These are phyloP conservation scores for Entophlyctis luteolus DNA, from an alignment of 192 early-diverging fungal genomes.

Conservation along the genomic window DNA sequence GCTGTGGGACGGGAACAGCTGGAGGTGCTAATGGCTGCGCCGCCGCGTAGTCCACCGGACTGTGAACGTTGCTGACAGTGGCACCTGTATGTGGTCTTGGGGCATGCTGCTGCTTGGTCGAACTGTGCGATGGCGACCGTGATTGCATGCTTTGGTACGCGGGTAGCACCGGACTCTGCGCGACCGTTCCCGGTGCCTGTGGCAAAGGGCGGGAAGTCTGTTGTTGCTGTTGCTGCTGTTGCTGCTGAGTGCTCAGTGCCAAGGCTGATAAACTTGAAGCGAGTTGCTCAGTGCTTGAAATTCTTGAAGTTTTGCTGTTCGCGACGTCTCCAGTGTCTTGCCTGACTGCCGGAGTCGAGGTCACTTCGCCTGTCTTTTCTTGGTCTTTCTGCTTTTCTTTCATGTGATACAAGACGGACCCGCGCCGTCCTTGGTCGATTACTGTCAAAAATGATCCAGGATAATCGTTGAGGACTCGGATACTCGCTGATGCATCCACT, in stretches of 20 bases:
- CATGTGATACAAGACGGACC: conserved; percentile 34
- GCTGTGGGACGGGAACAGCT: too few species aligned
- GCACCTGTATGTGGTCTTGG: too few species aligned
- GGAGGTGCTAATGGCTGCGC: too few species aligned
- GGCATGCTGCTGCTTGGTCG: too few species aligned
- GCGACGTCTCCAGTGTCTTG: background rate
- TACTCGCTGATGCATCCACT: conserved; percentile 24
- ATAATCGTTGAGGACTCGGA: conserved; percentile 28
- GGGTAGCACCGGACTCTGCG: too few species aligned
- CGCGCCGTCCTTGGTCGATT: conserved; percentile 41
- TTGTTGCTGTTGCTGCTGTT: conserved; percentile 22
- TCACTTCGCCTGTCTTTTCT: background rate
- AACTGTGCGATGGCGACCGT: background rate
- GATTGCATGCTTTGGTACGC: background rate
- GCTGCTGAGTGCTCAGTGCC: conserved; percentile 16
- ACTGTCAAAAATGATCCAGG: conserved; percentile 28
- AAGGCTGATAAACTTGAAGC: too few species aligned
- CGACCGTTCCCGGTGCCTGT: too few species aligned
- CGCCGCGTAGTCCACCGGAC: too few species aligned
- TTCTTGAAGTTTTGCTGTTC: too few species aligned
- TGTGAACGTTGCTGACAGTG: too few species aligned
- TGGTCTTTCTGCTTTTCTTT: conserved; percentile 43
- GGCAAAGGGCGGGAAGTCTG: background rate
- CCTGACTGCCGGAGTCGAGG: background rate
- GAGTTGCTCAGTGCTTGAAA: too few species aligned